phyloP scores from a whole-genome alignment of 164 flowering plant genomes.

The Paratinospora sagittata region DNA sequence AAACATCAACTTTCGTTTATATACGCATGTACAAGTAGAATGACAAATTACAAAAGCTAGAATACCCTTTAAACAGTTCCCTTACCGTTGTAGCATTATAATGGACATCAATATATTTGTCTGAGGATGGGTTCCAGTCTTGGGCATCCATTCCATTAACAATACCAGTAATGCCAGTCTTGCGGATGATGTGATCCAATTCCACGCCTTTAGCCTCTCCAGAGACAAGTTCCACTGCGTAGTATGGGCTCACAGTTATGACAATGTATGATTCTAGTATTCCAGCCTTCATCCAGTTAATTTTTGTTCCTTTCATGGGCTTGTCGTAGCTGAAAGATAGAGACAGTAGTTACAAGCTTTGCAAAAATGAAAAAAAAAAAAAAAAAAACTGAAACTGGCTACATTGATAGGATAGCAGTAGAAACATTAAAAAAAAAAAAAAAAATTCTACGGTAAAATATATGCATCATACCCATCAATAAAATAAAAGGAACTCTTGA shows the following conservation, averaged over 20 bases:
- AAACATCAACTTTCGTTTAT: not conserved
- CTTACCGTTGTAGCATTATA: constrained; percentile 76
- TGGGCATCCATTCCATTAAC: constrained; percentile 94
- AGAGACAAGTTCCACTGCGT: constrained; percentile 73
- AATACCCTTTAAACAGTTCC: constrained; percentile 4
- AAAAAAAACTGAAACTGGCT: no score
- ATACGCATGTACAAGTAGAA: not conserved
- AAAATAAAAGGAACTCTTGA: constrained; percentile 77
- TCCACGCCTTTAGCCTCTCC: constrained; percentile 72
- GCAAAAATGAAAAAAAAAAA: no score
- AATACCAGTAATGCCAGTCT: constrained; percentile 51
- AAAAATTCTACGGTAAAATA: no score
- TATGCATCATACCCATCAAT: constrained; percentile 86
- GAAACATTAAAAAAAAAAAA: not conserved
- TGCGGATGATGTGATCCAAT: constrained; percentile 48
- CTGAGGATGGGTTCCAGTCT: constrained; percentile 84
- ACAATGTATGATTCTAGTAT: constrained; percentile 64
- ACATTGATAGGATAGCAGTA: no score
- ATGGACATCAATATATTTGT: constrained; percentile 52
- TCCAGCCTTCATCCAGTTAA: constrained; percentile 98
- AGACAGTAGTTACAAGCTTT: not conserved
- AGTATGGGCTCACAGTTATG: constrained; percentile 84
- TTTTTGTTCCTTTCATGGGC: constrained; percentile 91
- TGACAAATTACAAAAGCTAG: not conserved
- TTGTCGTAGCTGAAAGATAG: constrained; percentile 48